Base-by-base conservation (phyloP, 495 filamentous ascomycete genomes). In the Penicillium roqueforti region DNA sequence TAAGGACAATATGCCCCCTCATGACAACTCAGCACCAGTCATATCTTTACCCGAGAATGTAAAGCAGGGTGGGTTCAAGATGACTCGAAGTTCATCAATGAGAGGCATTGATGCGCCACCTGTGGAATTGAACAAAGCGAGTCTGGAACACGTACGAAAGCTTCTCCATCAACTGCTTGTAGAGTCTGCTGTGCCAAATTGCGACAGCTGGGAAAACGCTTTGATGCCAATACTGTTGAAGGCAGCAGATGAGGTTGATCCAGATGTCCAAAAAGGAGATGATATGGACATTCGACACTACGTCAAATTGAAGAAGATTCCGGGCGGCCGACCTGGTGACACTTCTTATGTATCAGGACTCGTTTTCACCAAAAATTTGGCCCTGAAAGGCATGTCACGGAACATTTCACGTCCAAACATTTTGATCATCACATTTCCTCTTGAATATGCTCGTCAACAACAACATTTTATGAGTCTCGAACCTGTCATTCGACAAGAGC, bases 251-350 rank as follows among this genome's bases (percentile, higher is more conserved):
- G 93, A 96, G 61, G 91, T 99, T 18, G 89, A 96, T 59, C 95
- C 95, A 4, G 85, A 97, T 68, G 86, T 96, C 20, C 85, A 91
- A 46, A 78, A 78, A 42, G 90, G 89, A 2, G 95, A 99, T 62
- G 88, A 92, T 61, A 96, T 97, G 72, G 92, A 99, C 67, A 96
- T 99, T 55, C 83, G 93, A n/a, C 92, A 97, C 62, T 99, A 96
- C 62, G 87, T 99, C 40, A 99, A 99, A 69, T 72, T 99, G 19
- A 99, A 99, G 63, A 95, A 95, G 65, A 91, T 97, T 6, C 87
- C 91, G 1, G 92, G 92, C 18, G 93, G 91, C 25, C 82, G 80
- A 47, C 93, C 93, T 37, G 83, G 87, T 16, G 95, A 99, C 70
- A 97, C 93, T 3, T 83, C 84, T 9, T 97, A 97, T 67, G 86